Percentiles rank a stretch among this genome's conserved stretches.
These are phyloP conservation scores for Candida glaebosa DNA, from an alignment of 805 yeast genomes.

Conservation along the genomic window DNA sequence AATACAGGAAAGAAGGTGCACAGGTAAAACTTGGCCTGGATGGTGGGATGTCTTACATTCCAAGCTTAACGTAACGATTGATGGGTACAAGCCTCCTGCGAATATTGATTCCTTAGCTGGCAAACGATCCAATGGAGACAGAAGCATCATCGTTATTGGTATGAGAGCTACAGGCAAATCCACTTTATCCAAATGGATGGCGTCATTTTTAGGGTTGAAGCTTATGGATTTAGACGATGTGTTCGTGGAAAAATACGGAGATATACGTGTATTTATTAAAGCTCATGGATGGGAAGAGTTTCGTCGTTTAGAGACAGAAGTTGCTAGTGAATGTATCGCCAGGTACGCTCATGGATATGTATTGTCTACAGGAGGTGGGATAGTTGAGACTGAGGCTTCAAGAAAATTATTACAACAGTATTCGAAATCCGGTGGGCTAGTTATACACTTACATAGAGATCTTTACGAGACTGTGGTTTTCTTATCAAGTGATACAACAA, in stretches of 20 bases:
- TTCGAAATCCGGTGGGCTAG: constrained; percentile 62
- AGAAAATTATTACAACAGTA: constrained; percentile 60
- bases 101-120: constrained; percentile 15
- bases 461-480: constrained; percentile 75
- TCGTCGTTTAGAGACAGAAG: constrained; percentile 60
- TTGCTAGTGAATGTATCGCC: constrained; percentile 49
- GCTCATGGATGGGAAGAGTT: constrained; percentile 84
- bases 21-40: constrained; percentile 99
- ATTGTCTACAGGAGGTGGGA: constrained; percentile 95
- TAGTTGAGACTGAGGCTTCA: constrained; percentile 74
- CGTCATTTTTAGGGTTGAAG: constrained; percentile 61
- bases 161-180: constrained; percentile 99
- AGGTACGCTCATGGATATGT: constrained; percentile 51
- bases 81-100: constrained; percentile 63
- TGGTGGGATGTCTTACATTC: constrained; percentile 96
- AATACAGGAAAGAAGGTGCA: constrained; percentile 84
- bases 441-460: constrained; percentile 86
- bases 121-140: constrained; percentile 35
- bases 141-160: constrained; percentile 79
- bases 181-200: constrained; percentile 77
- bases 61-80: constrained; percentile 57
- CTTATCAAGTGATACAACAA: constrained; percentile 69
- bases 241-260: constrained; percentile 54
- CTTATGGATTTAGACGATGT: constrained; percentile 74
- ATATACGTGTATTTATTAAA: constrained; percentile 60